These are phyloP conservation scores for Candida sp. DNA, from an alignment of 1,139 yeast genomes.

Conservation along the genomic window DNA sequence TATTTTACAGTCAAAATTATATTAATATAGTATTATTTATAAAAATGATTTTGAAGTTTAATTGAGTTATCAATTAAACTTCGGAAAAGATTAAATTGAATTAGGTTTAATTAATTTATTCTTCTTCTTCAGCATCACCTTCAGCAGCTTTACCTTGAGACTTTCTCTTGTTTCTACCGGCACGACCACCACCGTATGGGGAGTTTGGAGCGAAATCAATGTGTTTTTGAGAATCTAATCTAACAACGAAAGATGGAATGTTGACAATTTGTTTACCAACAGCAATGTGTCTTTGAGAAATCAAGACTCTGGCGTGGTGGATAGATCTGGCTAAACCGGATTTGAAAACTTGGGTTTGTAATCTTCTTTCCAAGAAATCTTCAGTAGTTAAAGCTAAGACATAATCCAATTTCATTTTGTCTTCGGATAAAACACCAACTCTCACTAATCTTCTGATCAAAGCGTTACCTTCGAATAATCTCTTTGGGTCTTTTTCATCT, in stretches of 20 bases:
- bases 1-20: constrained; percentile 7
- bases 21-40: constrained; percentile 4
- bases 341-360: constrained; percentile 99
- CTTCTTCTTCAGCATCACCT: constrained; percentile 68
- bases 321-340: constrained; percentile 99
- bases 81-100: too few relatives aligned
- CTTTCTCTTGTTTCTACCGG: constrained; percentile 99
- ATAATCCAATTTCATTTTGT: constrained; percentile 99
- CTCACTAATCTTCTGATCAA: constrained; percentile 97
- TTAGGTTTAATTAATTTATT: constrained; percentile 32
- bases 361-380: constrained; percentile 99
- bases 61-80: constrained; percentile 40
- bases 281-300: constrained; percentile 99
- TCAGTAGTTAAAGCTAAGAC: constrained; percentile 97
- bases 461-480: constrained; percentile 99
- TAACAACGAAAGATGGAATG: constrained; percentile 99
- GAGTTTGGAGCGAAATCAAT: constrained; percentile 98
- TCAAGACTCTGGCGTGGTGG: constrained; percentile 99
- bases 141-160: constrained; percentile 74
- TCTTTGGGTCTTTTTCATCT: constrained; percentile 99
- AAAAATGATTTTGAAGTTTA: constrained; percentile 12
- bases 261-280: constrained; percentile 99
- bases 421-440: constrained; percentile 98
- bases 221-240: constrained; percentile 99
- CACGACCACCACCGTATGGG: constrained; percentile 99